phyloP scores from a whole-genome alignment of 2,329 filamentous ascomycete species.

The Trichothecium roseum region DNA sequence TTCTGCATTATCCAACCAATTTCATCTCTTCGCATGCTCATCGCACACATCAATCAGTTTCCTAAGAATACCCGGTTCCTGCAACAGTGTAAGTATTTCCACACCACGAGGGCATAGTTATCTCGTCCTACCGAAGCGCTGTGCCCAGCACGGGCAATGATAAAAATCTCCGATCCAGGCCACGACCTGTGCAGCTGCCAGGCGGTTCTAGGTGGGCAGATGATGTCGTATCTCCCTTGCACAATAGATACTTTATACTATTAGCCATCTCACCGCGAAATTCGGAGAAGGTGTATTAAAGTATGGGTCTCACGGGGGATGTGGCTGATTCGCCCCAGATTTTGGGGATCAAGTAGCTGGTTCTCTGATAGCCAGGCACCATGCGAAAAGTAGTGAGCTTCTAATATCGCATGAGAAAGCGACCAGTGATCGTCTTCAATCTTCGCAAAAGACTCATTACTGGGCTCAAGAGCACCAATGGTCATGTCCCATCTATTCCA shows the following conservation, averaged over 20 bases:
- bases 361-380: not conserved
- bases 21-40: too few relatives aligned
- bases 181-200: not conserved
- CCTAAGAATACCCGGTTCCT: not conserved
- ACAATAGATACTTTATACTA: not conserved
- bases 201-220: conserved; percentile 1
- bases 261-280: too few relatives aligned
- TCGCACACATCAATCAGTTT: conserved; percentile 3
- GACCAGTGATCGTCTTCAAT: not conserved
- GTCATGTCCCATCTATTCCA: conserved; percentile 1
- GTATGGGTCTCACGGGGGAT: not conserved
- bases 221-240: conserved; percentile 1
- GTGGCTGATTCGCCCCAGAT: conserved; percentile 1
- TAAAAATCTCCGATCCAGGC: not conserved
- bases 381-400: conserved; percentile 1
- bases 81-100: not conserved
- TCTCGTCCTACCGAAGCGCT: not conserved
- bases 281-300: too few relatives aligned
- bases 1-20: too few relatives aligned
- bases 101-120: not conserved
- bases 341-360: not conserved
- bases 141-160: conserved; percentile 1
- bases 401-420: not conserved
- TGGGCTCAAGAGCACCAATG: not conserved
- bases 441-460: too few relatives aligned